These are phyloP conservation scores for Amanita rimosa DNA, from an alignment of 768 basidiomycete genomes.

Conservation along the genomic window DNA sequence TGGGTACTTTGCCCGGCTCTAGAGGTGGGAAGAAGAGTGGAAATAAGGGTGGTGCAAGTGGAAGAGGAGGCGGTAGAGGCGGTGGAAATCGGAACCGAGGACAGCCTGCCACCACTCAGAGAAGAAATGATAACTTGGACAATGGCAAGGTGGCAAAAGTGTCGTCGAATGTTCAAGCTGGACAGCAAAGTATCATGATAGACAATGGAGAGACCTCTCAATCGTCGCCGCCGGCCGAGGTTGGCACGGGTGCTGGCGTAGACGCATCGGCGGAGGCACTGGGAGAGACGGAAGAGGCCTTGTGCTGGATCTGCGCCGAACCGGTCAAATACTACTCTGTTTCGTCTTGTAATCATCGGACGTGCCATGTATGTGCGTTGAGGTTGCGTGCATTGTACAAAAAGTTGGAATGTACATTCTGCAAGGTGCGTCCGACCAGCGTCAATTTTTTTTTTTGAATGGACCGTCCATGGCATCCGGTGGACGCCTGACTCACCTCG, in stretches of 20 bases:
- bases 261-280: neutral
- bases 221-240: neutral
- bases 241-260: neutral
- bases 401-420: slow-evolving; percentile 89
- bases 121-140: neutral
- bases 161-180: neutral
- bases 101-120: neutral
- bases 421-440: slow-evolving; percentile 61
- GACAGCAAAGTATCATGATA: neutral
- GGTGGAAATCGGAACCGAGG: neutral
- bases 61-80: neutral
- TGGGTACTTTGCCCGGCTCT: neutral
- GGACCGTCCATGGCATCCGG: no score
- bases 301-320: slow-evolving; percentile 95
- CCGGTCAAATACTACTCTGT: slow-evolving; percentile 84
- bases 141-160: neutral
- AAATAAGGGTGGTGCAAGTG: neutral
- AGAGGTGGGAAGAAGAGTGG: neutral
- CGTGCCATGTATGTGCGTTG: slow-evolving; percentile 89
- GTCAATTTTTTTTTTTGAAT: no score
- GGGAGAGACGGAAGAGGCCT: slow-evolving; percentile 19
- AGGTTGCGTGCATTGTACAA: slow-evolving; percentile 89
- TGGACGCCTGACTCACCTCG: no score
- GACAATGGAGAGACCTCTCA: neutral
- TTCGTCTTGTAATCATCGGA: slow-evolving; percentile 87